Conservation (phyloP, 176 grass and related monocot species). For the Oryza coarctata region DNA sequence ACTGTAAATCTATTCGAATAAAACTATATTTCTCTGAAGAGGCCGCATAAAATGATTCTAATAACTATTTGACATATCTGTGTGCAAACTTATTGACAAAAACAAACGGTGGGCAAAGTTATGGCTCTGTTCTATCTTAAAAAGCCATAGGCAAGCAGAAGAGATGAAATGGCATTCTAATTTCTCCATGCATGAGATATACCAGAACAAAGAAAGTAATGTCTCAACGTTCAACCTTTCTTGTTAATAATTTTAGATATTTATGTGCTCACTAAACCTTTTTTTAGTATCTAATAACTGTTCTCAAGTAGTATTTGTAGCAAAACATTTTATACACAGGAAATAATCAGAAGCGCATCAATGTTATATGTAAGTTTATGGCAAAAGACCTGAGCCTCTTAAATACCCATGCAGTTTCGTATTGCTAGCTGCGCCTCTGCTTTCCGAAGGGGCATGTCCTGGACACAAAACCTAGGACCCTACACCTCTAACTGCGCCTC, state of each 20-base stretch:
- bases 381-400: too few species aligned
- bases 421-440: too few species aligned
- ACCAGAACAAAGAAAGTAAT: not conserved
- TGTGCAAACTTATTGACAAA: constrained; percentile 19
- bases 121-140: not conserved
- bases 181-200: not conserved
- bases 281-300: too few species aligned
- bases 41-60: constrained; percentile 11
- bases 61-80: constrained; percentile 8
- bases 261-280: not conserved
- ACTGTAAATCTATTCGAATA: constrained; percentile 43
- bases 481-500: not conserved
- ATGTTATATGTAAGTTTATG: not conserved
- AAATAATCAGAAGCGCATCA: not conserved
- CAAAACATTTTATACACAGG: constrained; percentile 5
- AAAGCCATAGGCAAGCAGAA: not conserved
- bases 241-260: not conserved
- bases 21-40: constrained; percentile 21
- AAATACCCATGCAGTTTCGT: too few species aligned
- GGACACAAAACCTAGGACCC: not conserved
- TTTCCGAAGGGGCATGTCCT: too few species aligned
- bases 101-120: not conserved
- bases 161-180: not conserved
- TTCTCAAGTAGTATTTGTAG: not conserved
- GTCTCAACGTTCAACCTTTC: not conserved